Evolutionary conservation across 225 moss, liverwort and hornwort genomes (phyloP).

Genomic region (Climacium dendroides): DNA sequence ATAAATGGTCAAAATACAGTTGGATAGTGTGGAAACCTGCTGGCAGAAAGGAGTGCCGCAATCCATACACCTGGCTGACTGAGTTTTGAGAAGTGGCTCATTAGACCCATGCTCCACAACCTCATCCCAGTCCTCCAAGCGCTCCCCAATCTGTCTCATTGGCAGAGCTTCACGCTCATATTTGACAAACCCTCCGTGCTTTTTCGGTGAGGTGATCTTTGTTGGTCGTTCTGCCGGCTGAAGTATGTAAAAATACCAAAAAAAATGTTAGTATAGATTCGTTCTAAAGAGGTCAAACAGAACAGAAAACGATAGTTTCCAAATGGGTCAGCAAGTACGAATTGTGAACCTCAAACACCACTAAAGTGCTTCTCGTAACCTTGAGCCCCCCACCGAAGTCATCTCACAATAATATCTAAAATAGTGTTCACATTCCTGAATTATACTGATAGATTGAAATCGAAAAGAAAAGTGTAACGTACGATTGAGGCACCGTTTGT

Average conservation of each 20-base stretch:
- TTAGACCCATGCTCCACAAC: slow-evolving; percentile 34
- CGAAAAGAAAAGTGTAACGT: neutral
- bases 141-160: slow-evolving; percentile 33
- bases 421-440: neutral
- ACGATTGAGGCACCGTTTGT: slow-evolving; percentile 30
- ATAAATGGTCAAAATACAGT: neutral
- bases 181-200: slow-evolving; percentile 63
- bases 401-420: neutral
- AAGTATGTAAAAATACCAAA: neutral
- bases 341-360: neutral
- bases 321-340: neutral
- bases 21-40: slow-evolving; percentile 29
- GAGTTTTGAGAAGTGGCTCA: slow-evolving; percentile 64
- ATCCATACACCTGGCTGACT: slow-evolving; percentile 82
- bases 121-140: slow-evolving; percentile 62
- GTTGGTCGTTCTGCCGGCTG: slow-evolving; percentile 41
- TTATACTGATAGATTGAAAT: neutral
- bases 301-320: neutral
- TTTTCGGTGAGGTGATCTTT: slow-evolving; percentile 39
- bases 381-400: neutral
- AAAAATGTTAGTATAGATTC: neutral
- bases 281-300: neutral
- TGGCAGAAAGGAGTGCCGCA: slow-evolving; percentile 89
- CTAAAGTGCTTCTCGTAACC: neutral
- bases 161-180: slow-evolving; percentile 70